Evolutionary conservation across 306 rosid genomes (phyloP).

Genomic region (Acacia crassicarpa): DNA sequence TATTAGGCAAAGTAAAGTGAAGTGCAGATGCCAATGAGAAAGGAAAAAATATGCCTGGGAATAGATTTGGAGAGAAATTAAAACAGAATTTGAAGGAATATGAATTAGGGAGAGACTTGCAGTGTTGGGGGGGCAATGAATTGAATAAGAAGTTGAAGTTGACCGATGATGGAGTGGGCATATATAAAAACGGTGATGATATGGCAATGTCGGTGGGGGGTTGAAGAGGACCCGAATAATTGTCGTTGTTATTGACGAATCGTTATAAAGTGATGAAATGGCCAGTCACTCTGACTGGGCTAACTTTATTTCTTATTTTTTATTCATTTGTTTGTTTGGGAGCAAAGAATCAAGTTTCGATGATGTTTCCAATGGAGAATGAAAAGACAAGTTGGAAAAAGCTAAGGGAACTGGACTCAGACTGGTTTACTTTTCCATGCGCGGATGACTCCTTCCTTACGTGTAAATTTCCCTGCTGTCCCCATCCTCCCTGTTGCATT

Average conservation of each 20-base stretch:
- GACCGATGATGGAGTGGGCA: constrained; percentile 30
- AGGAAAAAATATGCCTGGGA: background rate
- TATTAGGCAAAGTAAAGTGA: constrained; percentile 51
- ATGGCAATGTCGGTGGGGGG: constrained; percentile 41
- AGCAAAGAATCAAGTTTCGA: constrained; percentile 12
- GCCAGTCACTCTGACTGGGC: constrained; percentile 32
- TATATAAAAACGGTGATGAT: constrained; percentile 27
- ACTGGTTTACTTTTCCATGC: constrained; percentile 25
- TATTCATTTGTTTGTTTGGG: background rate
- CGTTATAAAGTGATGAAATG: constrained; percentile 40
- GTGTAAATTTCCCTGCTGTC: constrained; percentile 33
- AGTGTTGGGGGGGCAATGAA: constrained; percentile 18
- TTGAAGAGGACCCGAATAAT: constrained; percentile 33
- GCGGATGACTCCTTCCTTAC: constrained; percentile 43
- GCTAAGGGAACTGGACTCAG: constrained; percentile 19
- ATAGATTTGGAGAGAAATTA: background rate
- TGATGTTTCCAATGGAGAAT: constrained; percentile 12
- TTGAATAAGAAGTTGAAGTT: constrained; percentile 31
- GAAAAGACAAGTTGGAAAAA: constrained; percentile 14
- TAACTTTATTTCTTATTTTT: background rate
- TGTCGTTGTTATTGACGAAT: constrained; percentile 35
- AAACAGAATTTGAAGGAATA: background rate
- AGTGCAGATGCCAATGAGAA: constrained; percentile 26
- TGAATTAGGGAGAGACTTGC: background rate
- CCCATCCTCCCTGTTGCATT: background rate